Percentiles rank a stretch among this genome's conserved stretches.
phyloP scores from a whole-genome alignment of 176 grass and related monocot species.

The Leersia perrieri region DNA sequence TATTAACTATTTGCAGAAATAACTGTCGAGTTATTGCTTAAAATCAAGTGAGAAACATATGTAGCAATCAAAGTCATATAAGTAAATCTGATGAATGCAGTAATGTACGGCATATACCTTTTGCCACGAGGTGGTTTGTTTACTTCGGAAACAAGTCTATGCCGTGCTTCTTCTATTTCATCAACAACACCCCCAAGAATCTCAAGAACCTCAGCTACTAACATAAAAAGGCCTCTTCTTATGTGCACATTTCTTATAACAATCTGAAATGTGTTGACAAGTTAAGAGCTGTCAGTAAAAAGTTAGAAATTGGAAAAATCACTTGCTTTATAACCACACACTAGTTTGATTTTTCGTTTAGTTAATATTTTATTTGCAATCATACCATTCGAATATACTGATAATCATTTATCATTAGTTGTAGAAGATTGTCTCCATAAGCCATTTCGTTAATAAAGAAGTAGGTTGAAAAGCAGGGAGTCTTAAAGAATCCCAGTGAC shows the following conservation, averaged over 20 bases:
- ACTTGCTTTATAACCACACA: neutral
- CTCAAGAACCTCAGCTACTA: constrained; percentile 82
- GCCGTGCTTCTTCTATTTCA: constrained; percentile 70
- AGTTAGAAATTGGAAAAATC: neutral
- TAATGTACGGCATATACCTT: constrained; percentile 45
- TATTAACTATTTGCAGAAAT: constrained; percentile 6
- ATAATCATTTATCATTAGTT: neutral
- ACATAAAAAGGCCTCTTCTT: constrained; percentile 74
- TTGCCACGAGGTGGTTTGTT: constrained; percentile 89
- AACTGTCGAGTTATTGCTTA: constrained; percentile 4
- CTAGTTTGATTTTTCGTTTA: neutral
- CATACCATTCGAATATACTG: neutral
- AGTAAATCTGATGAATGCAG: neutral
- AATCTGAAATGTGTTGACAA: constrained; percentile 46
- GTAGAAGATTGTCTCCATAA: neutral
- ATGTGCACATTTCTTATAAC: constrained; percentile 79
- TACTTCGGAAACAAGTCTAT: constrained; percentile 84
- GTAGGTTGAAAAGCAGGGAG: neutral
- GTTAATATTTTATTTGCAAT: neutral
- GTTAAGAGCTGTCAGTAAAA: neutral
- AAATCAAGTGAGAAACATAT: constrained; percentile 4
- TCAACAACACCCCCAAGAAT: constrained; percentile 75
- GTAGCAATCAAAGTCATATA: constrained; percentile 12
- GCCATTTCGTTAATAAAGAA: neutral
- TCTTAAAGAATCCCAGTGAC: neutral